Evolutionary conservation across 2,329 filamentous ascomycete genomes (phyloP), one percentile per base, ranked within the genome.

Genomic region (Emydomyces testavorans): DNA sequence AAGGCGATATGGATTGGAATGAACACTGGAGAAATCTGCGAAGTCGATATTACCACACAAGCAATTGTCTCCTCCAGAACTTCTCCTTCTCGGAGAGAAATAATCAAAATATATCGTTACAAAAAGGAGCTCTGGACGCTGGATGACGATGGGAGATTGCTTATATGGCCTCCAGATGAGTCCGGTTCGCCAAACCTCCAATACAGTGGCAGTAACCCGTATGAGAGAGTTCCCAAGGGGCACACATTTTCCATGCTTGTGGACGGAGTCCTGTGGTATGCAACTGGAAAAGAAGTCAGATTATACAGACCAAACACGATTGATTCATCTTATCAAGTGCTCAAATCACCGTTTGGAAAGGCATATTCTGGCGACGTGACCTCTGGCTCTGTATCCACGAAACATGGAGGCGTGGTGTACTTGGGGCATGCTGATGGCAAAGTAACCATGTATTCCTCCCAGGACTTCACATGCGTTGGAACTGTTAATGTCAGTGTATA

Each of bases 371-470:
- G 89, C 11, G 90, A 96, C 52, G 80, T 98, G 11, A 94, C 86
- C 1, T 86, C 86, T 0, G 90, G 88, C 4, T 78, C 89, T 2
- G 75, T 82, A 46, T 73, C 93, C 26, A 82, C 78, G 43, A 80
- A 81, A 20, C 78, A 89, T 38, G 80, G 83, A 0, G 84, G 85
- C 48, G 80, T 82, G 53, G 81, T 94, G 1, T 94, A 88, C 63
- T 83, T 98, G 56, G 92, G 92, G 1, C 92, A 98, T 62, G 79
- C 78, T 10, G 92, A 98, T 63, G 92, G 92, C 40, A 95, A 95
- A 63, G 79, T 98, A 48, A 92, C 85, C 50, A 80, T 96, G n/a
- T 96, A 94, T 65, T 90, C 86, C 2, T 78, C 78, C 20, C 75
- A 73, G 20, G 80, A 89, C 58, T 92, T 84, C 61, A 69, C 79